Evolutionary conservation across 2,329 filamentous ascomycete species (phyloP), one percentile per base, ranked within the genome.

Genomic region (Apiospora marii): DNA sequence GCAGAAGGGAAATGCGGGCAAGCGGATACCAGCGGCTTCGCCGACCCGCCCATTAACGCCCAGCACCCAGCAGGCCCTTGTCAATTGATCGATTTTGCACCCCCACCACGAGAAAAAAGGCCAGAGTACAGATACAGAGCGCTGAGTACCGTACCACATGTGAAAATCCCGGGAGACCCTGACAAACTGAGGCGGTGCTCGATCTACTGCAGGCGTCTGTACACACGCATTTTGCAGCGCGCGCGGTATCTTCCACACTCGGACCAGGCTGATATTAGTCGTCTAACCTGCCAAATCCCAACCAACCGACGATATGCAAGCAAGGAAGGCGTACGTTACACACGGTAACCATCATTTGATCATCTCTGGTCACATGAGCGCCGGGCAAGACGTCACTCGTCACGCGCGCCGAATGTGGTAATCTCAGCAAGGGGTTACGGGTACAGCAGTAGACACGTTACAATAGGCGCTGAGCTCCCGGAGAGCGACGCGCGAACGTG

Each of bases 21-120:
- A 64, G 58, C 58, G 58, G 58, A 24, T 64, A 64, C 58, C 58
- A 64, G 58, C 58, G 58, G 58, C 58, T 64, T 64, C 58, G 58
- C 58, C 58, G 58, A 64, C 58, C 58, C 58, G 58, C 58, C 58
- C 58, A 64, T 61, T 61, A 61, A n/a, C 58, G 58, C 58, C 34
- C 19, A 64, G 30, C 53, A 37, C 58, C 34, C 19, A 64, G 30
- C 53, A 37, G 16, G 27, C 53, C 53, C 53, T n/a, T 61, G 53
- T 37, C 53, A 61, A 61, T 61, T 37, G 30, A 61, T 37, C 53
- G 53, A 37, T 61, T 61, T 61, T 61, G 53, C 53, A 37, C 53
- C 53, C 30, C 53, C 53, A 61, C 53, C 30, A 61, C 53, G 30
- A 61, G 53, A 22, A 37, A 61, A 41, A 41, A 41, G 37, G 37